These are phyloP conservation scores for Breynia disticha DNA, from an alignment of 441 rosid genomes.

Conservation along the genomic window DNA sequence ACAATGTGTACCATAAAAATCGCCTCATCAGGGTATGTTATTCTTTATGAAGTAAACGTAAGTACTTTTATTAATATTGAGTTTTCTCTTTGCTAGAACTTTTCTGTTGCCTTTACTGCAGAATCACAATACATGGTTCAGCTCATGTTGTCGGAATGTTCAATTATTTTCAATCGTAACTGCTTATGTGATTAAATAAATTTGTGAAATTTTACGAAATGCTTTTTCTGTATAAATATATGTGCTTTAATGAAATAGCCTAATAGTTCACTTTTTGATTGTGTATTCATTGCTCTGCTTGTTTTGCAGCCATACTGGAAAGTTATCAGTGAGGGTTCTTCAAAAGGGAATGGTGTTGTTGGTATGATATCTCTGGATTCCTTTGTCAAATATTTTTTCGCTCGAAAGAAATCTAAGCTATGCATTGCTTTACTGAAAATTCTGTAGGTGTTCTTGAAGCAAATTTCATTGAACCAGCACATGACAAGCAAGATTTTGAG, in stretches of 20 bases:
- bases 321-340: conserved; percentile 43
- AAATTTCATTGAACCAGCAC: conserved; percentile 94
- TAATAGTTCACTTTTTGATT: background rate
- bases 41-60: conserved; percentile 1
- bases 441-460: conserved; percentile 84
- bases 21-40: conserved; percentile 77
- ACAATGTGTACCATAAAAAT: conserved; percentile 86
- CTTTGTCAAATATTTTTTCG: conserved; percentile 10
- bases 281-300: conserved; percentile 15
- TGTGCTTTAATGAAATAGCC: background rate
- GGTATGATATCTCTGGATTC: conserved; percentile 39
- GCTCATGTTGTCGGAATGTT: too few relatives aligned
- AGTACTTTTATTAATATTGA: conserved; percentile 1
- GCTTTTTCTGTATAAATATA: too few relatives aligned
- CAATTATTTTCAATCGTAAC: too few relatives aligned
- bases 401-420: conserved; percentile 8
- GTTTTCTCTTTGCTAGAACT: too few relatives aligned
- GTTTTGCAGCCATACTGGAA: conserved; percentile 83
- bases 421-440: conserved; percentile 13
- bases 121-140: too few relatives aligned
- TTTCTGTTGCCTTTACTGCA: too few relatives aligned
- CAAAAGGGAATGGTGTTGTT: conserved; percentile 65
- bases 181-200: too few relatives aligned
- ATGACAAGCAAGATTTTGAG: conserved; percentile 97
- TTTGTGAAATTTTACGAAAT: too few relatives aligned